phyloP scores from a whole-genome alignment of 331 rosid genomes.

The Saraca asoca region DNA sequence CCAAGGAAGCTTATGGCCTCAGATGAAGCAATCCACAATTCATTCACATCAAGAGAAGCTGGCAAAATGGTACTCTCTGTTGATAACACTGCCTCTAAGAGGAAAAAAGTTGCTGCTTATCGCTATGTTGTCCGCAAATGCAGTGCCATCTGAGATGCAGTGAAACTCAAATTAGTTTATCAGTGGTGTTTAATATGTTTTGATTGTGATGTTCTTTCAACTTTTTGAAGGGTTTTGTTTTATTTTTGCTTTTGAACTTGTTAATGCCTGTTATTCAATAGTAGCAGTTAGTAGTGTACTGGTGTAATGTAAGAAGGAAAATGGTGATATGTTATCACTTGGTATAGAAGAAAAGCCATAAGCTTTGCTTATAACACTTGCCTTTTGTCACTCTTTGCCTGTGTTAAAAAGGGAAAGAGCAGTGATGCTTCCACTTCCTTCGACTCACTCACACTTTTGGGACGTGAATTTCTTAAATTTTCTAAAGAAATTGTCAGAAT shows the following conservation, averaged over 20 bases:
- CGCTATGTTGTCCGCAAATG: slow-evolving; percentile 74
- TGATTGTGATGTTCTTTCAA: slow-evolving; percentile 21
- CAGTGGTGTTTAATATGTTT: slow-evolving; percentile 22
- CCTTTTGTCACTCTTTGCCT: slow-evolving; percentile 28
- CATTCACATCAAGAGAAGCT: slow-evolving; percentile 68
- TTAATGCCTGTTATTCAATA: slow-evolving; percentile 16
- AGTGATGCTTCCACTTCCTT: too few relatives aligned
- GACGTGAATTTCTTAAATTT: too few relatives aligned
- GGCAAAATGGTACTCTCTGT: slow-evolving; percentile 86
- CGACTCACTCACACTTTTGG: too few relatives aligned
- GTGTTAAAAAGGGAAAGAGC: too few relatives aligned
- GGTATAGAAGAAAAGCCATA: slow-evolving; percentile 47
- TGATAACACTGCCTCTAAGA: slow-evolving; percentile 75
- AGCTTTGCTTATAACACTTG: slow-evolving; percentile 42
- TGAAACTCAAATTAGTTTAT: slow-evolving; percentile 6
- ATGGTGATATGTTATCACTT: slow-evolving; percentile 36
- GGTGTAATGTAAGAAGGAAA: slow-evolving; percentile 46
- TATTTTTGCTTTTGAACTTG: slow-evolving; percentile 42
- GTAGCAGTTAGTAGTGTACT: slow-evolving; percentile 30
- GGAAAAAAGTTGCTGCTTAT: slow-evolving; percentile 86
- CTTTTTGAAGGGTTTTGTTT: slow-evolving; percentile 10
- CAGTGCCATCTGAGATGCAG: slow-evolving; percentile 25
- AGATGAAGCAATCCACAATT: slow-evolving; percentile 78
- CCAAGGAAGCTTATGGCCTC: slow-evolving; percentile 59
- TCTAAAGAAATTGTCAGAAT: too few relatives aligned